Base-by-base conservation (phyloP, 2,329 filamentous ascomycete genomes). In the Diaporthe sp. region DNA sequence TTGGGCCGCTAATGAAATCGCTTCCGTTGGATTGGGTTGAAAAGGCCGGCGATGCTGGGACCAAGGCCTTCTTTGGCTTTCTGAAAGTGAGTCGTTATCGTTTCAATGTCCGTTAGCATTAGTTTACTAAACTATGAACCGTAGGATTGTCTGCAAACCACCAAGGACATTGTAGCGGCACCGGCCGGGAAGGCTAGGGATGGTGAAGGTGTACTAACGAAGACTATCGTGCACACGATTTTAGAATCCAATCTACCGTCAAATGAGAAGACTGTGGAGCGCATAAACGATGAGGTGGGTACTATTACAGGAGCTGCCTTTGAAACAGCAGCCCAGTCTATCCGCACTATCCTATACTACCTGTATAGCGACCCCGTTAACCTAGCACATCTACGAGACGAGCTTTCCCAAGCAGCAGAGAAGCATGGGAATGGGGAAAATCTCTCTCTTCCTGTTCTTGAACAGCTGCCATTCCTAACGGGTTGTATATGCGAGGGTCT, bases 401-500 rank as follows among this genome's bases (percentile, higher is more conserved):
- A 87, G 75, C 78, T 87, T 7, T 40, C 25, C 2, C 17, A 30
- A 17, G 52, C 67, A 19, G 15, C 3, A 30, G 77, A 68, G 77
- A 79, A 25, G 15, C 42, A 25, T 8, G 25, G 57, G 3, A 42
- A n/a, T 1, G 45, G 28, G 2, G 33, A 4, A 2, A 17, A 67
- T 10, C 17, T 52, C n/a, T 30, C 66, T 17, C 57, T 66, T 10
- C 19, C 54, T 4, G 76, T 79, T 15, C 77, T 85, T 22, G 81
- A 85, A 74, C 77, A 78, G 71, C 74, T 83, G 19, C 80, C 79
- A 0, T 88, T 86, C 75, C 81, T 88, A 4, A 82, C 82, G 8
- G 85, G 85, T 0, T 83, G 86, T 1, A 78, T 89, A 15, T 83
- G 81, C 38, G 87, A 89, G 76, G 82, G 84, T 0, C 80, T 88